These are phyloP conservation scores for Solioccasus polychromus DNA, from an alignment of 768 basidiomycete genomes.

Conservation along the genomic window DNA sequence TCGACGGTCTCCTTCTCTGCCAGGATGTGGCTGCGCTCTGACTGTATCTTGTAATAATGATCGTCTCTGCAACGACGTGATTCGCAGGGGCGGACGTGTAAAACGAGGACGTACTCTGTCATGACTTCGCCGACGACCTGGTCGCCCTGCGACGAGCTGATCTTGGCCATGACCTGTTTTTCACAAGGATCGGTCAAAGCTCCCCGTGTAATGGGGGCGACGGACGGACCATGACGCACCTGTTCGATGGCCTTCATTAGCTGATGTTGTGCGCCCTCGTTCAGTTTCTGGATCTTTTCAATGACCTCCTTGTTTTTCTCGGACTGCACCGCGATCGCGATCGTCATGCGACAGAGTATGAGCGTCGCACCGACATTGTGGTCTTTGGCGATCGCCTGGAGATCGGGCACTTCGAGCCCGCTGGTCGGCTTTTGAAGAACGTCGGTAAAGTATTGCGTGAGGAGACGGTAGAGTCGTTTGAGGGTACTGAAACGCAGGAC, in stretches of 20 bases:
- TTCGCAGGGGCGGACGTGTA: constrained; percentile 1
- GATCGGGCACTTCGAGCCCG: constrained; percentile 80
- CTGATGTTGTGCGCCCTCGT: constrained; percentile 80
- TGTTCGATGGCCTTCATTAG: constrained; percentile 95
- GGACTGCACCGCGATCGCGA: constrained; percentile 87
- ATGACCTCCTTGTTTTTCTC: constrained; percentile 87
- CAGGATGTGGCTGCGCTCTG: constrained; percentile 70
- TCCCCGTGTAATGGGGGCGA: constrained; percentile 1
- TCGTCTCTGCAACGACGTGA: constrained; percentile 58
- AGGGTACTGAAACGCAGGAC: constrained; percentile 79
- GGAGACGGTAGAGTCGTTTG: constrained; percentile 82
- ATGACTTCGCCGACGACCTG: constrained; percentile 56
- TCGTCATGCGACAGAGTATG: constrained; percentile 73
- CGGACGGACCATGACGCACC: constrained; percentile 40
- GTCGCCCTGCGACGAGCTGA: constrained; percentile 48
- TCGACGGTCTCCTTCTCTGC: constrained; percentile 86
- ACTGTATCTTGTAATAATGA: constrained; percentile 84
- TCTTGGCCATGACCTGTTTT: constrained; percentile 79
- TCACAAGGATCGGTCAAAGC: neutral
- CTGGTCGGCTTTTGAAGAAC: constrained; percentile 77
- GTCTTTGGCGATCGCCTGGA: constrained; percentile 83
- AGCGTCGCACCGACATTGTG: constrained; percentile 62
- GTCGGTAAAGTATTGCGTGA: constrained; percentile 86
- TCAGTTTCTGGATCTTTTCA: constrained; percentile 80
- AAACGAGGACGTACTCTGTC: constrained; percentile 69